Evolutionary conservation across 2,329 filamentous ascomycete genomes (phyloP).

Genomic region (Xylaria multiplex): DNA sequence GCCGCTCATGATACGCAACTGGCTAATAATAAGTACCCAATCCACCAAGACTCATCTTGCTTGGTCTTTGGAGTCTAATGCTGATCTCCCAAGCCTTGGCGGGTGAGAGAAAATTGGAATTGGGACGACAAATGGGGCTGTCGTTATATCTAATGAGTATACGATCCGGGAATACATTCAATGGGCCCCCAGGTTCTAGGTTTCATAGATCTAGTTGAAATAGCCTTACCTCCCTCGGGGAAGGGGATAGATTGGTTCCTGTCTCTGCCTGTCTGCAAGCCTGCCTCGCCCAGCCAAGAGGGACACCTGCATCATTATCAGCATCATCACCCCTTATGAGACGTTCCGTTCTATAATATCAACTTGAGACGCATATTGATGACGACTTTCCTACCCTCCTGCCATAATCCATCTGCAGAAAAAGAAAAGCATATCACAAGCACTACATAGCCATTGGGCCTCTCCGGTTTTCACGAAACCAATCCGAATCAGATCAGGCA

Average conservation of each 20-base stretch:
- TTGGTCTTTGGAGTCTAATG: not conserved
- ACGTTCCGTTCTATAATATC: slow-evolving; percentile 1
- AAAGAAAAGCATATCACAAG: slow-evolving; percentile 5
- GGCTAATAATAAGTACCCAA: slow-evolving; percentile 6
- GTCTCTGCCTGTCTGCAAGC: not conserved
- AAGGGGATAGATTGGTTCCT: not conserved
- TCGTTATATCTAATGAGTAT: slow-evolving; percentile 22
- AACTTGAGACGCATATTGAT: slow-evolving; percentile 8
- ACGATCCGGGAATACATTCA: not conserved
- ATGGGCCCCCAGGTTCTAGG: not conserved
- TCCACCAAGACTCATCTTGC: not conserved
- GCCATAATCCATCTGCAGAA: not conserved
- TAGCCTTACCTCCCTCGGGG: slow-evolving; percentile 7
- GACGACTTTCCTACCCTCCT: not conserved
- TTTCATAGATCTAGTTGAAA: slow-evolving; percentile 8
- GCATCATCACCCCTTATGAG: slow-evolving; percentile 5
- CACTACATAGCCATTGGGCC: slow-evolving; percentile 5
- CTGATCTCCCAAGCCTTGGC: slow-evolving; percentile 29
- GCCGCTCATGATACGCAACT: not conserved
- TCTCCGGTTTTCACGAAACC: slow-evolving; percentile 7
- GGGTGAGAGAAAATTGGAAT: slow-evolving; percentile 21
- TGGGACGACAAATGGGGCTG: slow-evolving; percentile 9
- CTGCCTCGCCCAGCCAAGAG: too few species aligned
- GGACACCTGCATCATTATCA: too few species aligned
- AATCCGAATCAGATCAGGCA: slow-evolving; percentile 6